Evolutionary conservation across 139 green algal genomes (phyloP).

Genomic region (Chlorella sp.): DNA sequence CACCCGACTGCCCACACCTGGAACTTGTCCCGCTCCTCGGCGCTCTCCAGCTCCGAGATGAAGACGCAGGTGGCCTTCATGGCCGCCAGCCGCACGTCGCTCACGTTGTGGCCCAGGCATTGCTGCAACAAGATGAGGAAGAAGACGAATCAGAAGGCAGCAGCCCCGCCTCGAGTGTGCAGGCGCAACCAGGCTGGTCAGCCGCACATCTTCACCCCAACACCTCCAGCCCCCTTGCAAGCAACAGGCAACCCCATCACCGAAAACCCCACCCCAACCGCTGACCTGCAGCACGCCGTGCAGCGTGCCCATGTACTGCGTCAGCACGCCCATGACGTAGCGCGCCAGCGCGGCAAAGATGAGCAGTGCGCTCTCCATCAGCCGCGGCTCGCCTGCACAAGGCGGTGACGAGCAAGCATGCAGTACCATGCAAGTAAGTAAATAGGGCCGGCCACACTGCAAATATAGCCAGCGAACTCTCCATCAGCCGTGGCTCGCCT

Average conservation of each 20-base stretch:
- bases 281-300: slow-evolving; percentile 48
- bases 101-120: slow-evolving; percentile 47
- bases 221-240: too few relatives aligned
- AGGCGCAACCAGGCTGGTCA: too few relatives aligned
- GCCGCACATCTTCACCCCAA: too few relatives aligned
- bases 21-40: slow-evolving; percentile 78
- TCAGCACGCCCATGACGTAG: slow-evolving; percentile 71
- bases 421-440: too few relatives aligned
- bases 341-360: slow-evolving; percentile 84
- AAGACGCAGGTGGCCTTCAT: slow-evolving; percentile 76
- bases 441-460: too few relatives aligned
- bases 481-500: too few relatives aligned
- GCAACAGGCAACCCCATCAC: too few relatives aligned
- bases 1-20: slow-evolving; percentile 45
- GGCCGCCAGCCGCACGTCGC: slow-evolving; percentile 74
- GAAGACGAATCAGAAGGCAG: background rate
- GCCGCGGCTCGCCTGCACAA: slow-evolving; percentile 30
- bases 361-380: slow-evolving; percentile 67
- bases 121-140: slow-evolving; percentile 35
- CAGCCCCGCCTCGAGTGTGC: too few relatives aligned
- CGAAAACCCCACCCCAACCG: too few relatives aligned
- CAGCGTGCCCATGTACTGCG: slow-evolving; percentile 69
- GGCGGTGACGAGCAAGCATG: background rate
- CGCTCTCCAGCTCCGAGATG: slow-evolving; percentile 77
- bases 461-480: too few relatives aligned